phyloP scores from a whole-genome alignment of 2,329 filamentous ascomycete species.

The Sarocladium oryzae region DNA sequence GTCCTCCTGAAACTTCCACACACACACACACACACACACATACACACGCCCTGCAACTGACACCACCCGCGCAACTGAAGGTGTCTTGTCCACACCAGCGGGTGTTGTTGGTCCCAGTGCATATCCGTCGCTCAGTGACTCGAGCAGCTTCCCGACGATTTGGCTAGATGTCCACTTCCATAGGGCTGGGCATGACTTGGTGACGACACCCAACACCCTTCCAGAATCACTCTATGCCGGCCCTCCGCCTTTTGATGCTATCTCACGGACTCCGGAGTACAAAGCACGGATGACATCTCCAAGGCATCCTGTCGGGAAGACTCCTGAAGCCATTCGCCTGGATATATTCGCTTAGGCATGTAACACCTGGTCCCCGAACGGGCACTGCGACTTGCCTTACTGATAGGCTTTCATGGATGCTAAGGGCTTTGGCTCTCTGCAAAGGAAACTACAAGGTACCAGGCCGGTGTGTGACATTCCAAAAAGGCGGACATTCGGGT shows the following conservation, averaged over 20 bases:
- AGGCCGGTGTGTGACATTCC: background rate
- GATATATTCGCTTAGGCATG: too few relatives aligned
- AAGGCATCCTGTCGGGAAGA: too few relatives aligned
- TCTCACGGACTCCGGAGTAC: too few relatives aligned
- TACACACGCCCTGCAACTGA: background rate
- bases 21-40: background rate
- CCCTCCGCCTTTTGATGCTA: background rate
- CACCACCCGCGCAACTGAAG: background rate
- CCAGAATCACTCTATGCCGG: background rate
- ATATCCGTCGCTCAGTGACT: background rate
- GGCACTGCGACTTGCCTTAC: too few relatives aligned
- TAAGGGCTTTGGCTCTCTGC: too few relatives aligned
- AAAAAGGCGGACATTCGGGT: background rate
- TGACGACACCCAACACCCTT: background rate
- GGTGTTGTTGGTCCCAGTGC: background rate
- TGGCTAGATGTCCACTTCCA: background rate
- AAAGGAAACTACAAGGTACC: background rate
- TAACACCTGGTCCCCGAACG: too few relatives aligned
- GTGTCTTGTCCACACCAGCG: background rate
- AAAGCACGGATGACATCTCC: too few relatives aligned
- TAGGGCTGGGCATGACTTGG: constrained; percentile 2
- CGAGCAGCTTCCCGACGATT: constrained; percentile 2
- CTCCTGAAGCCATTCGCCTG: too few relatives aligned
- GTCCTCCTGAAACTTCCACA: background rate
- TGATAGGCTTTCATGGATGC: too few relatives aligned